A percentile compares a stretch with the other conserved stretches of the same genome.
Evolutionary conservation across 2,329 filamentous ascomycete genomes (phyloP).

Genomic region (Fusarium udum): DNA sequence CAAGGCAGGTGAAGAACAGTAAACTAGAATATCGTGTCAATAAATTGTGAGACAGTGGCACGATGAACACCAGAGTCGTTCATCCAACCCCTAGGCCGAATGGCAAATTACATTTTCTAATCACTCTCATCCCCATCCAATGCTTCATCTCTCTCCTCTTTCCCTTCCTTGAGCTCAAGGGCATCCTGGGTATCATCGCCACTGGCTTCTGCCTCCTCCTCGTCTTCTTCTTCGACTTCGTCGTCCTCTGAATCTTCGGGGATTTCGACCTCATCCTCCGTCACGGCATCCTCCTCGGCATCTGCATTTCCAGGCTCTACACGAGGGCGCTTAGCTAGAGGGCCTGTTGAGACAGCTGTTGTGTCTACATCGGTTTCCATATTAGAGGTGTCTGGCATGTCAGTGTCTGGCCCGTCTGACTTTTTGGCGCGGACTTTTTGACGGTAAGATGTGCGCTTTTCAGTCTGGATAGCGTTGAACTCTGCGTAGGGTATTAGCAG

Average conservation of each 20-base stretch:
- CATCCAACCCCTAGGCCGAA: background rate
- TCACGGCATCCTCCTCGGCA: constrained; percentile 50
- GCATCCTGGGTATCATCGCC: constrained; percentile 65
- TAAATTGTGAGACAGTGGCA: background rate
- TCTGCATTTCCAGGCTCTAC: constrained; percentile 53
- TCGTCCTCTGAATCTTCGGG: constrained; percentile 60
- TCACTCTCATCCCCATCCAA: constrained; percentile 71
- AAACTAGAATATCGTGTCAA: background rate
- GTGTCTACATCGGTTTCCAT: constrained; percentile 46
- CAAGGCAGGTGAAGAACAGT: background rate
- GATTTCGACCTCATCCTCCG: constrained; percentile 55
- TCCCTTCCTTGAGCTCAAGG: constrained; percentile 59
- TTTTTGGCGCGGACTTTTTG: constrained; percentile 75
- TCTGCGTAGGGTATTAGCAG: constrained; percentile 54
- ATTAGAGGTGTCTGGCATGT: constrained; percentile 50
- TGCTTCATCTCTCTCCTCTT: constrained; percentile 67
- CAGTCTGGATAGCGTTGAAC: constrained; percentile 77
- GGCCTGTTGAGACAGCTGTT: constrained; percentile 45
- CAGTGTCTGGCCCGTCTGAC: constrained; percentile 48
- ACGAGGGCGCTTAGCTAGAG: constrained; percentile 57
- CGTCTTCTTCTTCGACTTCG: constrained; percentile 55
- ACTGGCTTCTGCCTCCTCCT: constrained; percentile 56
- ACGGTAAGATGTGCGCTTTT: constrained; percentile 78
- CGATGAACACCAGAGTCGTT: background rate
- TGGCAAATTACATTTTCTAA: constrained; percentile 39